A percentile compares a stretch with the other conserved stretches of the same genome.
These are phyloP conservation scores for Penicillium polonicum DNA, from an alignment of 2,329 filamentous ascomycete genomes.

Conservation along the genomic window DNA sequence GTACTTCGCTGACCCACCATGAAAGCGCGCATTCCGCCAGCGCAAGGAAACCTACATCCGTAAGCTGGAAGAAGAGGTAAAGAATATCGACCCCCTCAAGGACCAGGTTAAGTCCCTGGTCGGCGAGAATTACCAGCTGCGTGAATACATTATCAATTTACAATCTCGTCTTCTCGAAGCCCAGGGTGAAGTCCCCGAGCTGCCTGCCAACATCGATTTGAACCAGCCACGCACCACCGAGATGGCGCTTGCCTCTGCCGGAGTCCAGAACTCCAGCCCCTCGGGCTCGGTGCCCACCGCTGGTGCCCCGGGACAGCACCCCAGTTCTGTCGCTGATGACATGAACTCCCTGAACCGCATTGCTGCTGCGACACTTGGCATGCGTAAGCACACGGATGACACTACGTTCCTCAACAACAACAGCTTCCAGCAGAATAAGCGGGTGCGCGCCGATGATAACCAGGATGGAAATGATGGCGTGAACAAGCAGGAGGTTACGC, in stretches of 20 bases:
- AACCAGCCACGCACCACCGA: conserved; percentile 51
- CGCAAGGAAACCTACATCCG: conserved; percentile 98
- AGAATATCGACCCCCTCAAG: conserved; percentile 73
- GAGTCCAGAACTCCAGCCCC: conserved; percentile 20
- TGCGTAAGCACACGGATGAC: conserved; percentile 46
- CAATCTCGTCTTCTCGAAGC: conserved; percentile 83
- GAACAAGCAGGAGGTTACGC: conserved; percentile 30
- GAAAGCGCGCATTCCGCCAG: conserved; percentile 89
- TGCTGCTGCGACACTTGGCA: conserved; percentile 44
- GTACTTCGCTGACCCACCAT: conserved; percentile 12
- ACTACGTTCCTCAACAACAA: conserved; percentile 34
- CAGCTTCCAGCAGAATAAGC: conserved; percentile 35
- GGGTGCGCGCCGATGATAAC: conserved; percentile 32
- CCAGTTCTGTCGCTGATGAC: conserved; percentile 34
- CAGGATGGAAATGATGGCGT: conserved; percentile 24
- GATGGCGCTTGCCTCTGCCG: conserved; percentile 31
- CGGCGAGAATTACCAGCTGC: conserved; percentile 82
- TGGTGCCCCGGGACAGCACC: conserved; percentile 30
- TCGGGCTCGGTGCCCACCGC: conserved; percentile 22
- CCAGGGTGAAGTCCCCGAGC: conserved; percentile 78
- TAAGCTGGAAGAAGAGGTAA: conserved; percentile 90
- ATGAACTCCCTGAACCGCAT: conserved; percentile 46
- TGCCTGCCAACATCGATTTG: conserved; percentile 77
- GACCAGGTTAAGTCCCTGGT: conserved; percentile 77
- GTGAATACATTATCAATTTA: conserved; percentile 88